Evolutionary conservation across 2,329 filamentous ascomycete species (phyloP).

Genomic region (Whalleya microplaca): DNA sequence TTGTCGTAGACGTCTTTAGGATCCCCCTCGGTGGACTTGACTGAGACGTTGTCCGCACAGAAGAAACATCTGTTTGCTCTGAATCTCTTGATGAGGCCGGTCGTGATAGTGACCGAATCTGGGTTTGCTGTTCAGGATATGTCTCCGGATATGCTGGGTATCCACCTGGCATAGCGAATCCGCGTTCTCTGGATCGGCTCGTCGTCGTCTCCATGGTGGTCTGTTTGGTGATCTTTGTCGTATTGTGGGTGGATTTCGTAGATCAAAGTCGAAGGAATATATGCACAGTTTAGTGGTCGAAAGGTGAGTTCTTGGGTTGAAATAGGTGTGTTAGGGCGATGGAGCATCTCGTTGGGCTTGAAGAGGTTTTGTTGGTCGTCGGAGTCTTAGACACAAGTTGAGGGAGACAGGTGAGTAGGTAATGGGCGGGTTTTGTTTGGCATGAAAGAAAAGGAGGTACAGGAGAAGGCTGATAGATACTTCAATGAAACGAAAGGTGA

Average conservation of each 20-base stretch:
- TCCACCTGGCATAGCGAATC: conserved; percentile 32
- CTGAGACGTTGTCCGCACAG: conserved; percentile 25
- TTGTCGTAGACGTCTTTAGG: conserved; percentile 32
- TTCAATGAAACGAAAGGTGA: conserved; percentile 29
- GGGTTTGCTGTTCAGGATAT: conserved; percentile 6
- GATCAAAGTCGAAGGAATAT: conserved; percentile 21
- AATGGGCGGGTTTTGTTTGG: conserved; percentile 22
- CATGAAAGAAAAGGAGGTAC: conserved; percentile 21
- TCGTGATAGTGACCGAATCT: conserved; percentile 25
- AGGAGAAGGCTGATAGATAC: conserved; percentile 36
- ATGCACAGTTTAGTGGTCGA: conserved; percentile 18
- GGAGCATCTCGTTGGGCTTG: conserved; percentile 30
- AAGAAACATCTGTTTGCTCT: conserved; percentile 32
- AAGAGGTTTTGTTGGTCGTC: conserved; percentile 24
- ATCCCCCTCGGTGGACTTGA: conserved; percentile 33
- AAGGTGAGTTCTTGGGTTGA: conserved; percentile 22
- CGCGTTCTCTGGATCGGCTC: conserved; percentile 27
- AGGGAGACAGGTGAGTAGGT: conserved; percentile 28
- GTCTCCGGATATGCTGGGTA: conserved; percentile 30
- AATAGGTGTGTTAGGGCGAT: conserved; percentile 26
- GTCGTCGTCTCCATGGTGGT: conserved; percentile 28
- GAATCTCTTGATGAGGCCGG: conserved; percentile 26
- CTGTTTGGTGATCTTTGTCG: conserved; percentile 26
- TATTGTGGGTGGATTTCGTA: conserved; percentile 30
- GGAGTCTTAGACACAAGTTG: conserved; percentile 31